phyloP scores from a whole-genome alignment of 148 eudicot genomes.

The Fallopia convolvulus region DNA sequence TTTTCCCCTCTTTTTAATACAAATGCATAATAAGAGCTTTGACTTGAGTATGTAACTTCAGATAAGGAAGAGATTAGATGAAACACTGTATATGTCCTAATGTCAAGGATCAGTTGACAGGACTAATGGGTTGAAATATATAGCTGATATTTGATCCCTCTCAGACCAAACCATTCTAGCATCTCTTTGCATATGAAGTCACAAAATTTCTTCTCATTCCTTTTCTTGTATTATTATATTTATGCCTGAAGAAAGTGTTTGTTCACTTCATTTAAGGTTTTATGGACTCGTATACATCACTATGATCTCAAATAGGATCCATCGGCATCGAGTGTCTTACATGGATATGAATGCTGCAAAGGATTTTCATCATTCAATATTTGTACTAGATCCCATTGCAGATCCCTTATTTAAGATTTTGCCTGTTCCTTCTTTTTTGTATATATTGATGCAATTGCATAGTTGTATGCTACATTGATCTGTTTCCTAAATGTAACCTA shows the following conservation, averaged over 20 bases:
- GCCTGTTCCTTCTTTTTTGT: neutral
- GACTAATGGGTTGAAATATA: neutral
- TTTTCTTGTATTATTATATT: neutral
- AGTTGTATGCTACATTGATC: neutral
- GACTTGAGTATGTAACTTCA: neutral
- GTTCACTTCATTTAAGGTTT: neutral
- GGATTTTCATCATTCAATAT: neutral
- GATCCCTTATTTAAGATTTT: neutral
- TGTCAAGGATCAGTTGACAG: neutral
- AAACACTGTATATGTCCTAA: neutral
- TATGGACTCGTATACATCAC: neutral
- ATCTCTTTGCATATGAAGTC: neutral
- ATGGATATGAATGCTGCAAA: neutral
- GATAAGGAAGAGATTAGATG: neutral
- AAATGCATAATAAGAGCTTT: neutral
- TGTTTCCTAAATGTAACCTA: neutral
- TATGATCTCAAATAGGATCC: neutral
- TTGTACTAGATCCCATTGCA: neutral
- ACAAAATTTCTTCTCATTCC: neutral
- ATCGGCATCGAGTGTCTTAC: neutral
- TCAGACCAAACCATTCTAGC: neutral
- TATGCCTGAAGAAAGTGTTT: neutral
- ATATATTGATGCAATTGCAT: neutral
- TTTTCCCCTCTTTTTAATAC: neutral
- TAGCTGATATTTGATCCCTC: neutral